Evolutionary conservation across 2,329 filamentous ascomycete genomes (phyloP).

Genomic region (Aspergillus hortae): DNA sequence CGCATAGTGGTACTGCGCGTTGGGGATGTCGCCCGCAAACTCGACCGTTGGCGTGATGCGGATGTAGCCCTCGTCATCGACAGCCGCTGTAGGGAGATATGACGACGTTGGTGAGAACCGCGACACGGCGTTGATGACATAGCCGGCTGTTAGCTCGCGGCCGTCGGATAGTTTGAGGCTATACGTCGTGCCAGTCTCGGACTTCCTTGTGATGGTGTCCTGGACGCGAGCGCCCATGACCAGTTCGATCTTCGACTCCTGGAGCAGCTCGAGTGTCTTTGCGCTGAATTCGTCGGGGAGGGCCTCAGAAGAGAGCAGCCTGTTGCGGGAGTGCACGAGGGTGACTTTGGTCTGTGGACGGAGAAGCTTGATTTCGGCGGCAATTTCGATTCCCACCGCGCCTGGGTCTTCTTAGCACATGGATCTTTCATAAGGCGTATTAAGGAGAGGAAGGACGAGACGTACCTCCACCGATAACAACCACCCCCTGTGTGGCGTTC

Average conservation of each 20-base stretch:
- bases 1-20: conserved; percentile 60
- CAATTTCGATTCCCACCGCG: conserved; percentile 75
- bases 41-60: conserved; percentile 56
- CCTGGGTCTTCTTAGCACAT: conserved; percentile 39
- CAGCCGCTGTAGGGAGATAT: conserved; percentile 55
- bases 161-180: conserved; percentile 60
- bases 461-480: conserved; percentile 61
- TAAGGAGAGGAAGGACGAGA: conserved; percentile 29
- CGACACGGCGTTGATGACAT: conserved; percentile 66
- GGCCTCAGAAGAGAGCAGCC: conserved; percentile 67
- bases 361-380: conserved; percentile 66
- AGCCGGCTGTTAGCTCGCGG: conserved; percentile 55
- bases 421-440: background rate
- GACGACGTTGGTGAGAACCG: conserved; percentile 57
- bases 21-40: conserved; percentile 52
- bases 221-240: background rate
- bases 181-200: conserved; percentile 45
- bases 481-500: conserved; percentile 31
- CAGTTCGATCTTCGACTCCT: conserved; percentile 10
- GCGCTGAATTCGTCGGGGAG: conserved; percentile 66
- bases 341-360: conserved; percentile 62
- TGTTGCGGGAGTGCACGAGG: conserved; percentile 66
- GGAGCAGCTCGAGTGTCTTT: conserved; percentile 54
- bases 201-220: background rate
- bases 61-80: conserved; percentile 62